A percentile compares a stretch with the other conserved stretches of the same genome.
Evolutionary conservation across 73 alveolate genomes (phyloP).

Genomic region (Paramecium biaurelia): DNA sequence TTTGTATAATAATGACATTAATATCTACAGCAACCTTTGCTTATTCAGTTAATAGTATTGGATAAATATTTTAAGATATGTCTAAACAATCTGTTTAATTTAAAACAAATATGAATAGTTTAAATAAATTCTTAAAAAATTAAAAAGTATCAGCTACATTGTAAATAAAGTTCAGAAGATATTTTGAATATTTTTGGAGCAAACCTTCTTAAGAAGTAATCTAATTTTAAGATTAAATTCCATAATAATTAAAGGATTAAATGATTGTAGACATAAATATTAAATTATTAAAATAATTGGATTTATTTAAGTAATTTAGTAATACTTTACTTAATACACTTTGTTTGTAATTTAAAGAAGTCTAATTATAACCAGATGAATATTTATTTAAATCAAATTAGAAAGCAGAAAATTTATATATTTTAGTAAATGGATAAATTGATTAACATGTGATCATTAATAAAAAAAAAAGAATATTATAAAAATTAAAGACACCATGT

Average conservation of each 20-base stretch:
- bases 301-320: not conserved
- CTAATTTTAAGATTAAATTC: not conserved
- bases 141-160: not conserved
- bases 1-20: slow-evolving; percentile 41
- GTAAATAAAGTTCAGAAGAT: not conserved
- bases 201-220: slow-evolving; percentile 19
- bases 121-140: not conserved
- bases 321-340: not conserved
- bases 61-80: slow-evolving; percentile 24
- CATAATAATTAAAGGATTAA: not conserved
- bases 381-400: not conserved
- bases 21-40: slow-evolving; percentile 51
- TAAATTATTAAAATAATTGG: not conserved
- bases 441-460: not conserved
- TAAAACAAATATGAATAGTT: slow-evolving; percentile 20
- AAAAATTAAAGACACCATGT: not conserved
- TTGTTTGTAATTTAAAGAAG: not conserved
- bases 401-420: not conserved
- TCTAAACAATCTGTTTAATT: slow-evolving; percentile 4
- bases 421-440: not conserved
- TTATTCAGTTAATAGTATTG: slow-evolving; percentile 44
- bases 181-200: slow-evolving; percentile 44
- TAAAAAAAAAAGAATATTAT: not conserved
- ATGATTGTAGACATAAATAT: slow-evolving; percentile 8
- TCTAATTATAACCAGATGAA: not conserved